Evolutionary conservation across 2,329 filamentous ascomycete genomes (phyloP).

Genomic region (Sclerotinia borealis): DNA sequence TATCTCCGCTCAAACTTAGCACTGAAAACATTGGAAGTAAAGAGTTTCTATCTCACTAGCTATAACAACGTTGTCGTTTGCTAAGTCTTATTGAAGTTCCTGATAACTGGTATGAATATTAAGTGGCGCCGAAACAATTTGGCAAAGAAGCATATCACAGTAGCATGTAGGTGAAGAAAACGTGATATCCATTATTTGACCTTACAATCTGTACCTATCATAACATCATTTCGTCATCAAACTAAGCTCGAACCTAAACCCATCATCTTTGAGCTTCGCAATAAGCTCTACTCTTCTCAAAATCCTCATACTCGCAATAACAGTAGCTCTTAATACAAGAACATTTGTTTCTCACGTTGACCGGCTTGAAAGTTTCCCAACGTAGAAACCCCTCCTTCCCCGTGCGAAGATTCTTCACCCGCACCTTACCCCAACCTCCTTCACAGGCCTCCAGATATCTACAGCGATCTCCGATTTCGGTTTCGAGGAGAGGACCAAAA

Average conservation of each 20-base stretch:
- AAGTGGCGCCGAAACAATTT: no score
- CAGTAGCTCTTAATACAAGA: not conserved
- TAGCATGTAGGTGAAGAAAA: not conserved
- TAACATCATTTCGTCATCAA: not conserved
- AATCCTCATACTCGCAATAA: slow-evolving; percentile 4
- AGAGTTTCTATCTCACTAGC: no score
- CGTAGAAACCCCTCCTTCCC: not conserved
- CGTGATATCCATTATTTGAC: not conserved
- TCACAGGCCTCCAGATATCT: not conserved
- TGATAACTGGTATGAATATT: not conserved
- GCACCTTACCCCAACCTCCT: not conserved
- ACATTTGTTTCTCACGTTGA: not conserved
- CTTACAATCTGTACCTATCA: not conserved
- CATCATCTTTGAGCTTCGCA: not conserved
- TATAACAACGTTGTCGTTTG: no score
- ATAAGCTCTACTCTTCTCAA: not conserved
- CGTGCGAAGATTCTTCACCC: slow-evolving; percentile 3
- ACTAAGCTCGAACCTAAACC: no score
- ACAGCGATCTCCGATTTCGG: not conserved
- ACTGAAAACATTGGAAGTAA: no score
- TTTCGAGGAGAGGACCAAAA: not conserved
- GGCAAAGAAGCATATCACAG: not conserved
- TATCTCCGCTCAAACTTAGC: no score
- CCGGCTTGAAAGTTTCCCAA: not conserved
- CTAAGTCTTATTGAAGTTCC: not conserved